phyloP scores from a whole-genome alignment of 2,329 filamentous ascomycete species.

The Ophiostoma montium region DNA sequence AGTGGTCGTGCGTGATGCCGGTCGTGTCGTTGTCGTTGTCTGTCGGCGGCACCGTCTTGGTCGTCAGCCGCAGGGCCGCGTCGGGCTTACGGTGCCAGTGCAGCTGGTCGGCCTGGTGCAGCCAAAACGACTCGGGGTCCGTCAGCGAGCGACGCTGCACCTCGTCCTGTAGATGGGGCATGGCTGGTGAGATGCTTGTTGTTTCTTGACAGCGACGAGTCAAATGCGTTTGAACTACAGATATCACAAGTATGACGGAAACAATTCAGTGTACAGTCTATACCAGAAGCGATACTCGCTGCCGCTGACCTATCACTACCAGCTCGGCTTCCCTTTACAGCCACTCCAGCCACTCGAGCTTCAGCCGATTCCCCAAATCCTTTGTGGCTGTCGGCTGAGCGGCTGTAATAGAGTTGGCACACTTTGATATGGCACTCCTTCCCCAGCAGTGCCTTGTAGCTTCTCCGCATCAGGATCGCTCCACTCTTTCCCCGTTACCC shows the following conservation, averaged over 20 bases:
- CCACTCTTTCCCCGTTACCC: conserved; percentile 10
- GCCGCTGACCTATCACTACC: too few species aligned
- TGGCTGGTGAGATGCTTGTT: too few species aligned
- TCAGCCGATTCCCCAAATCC: not conserved
- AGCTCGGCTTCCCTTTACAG: not conserved
- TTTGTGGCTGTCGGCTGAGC: conserved; percentile 4
- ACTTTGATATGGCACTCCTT: too few species aligned
- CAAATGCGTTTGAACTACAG: too few species aligned
- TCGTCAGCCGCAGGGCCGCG: conserved; percentile 41
- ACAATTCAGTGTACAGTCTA: too few species aligned
- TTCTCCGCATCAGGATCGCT: not conserved
- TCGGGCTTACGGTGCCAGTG: conserved; percentile 69
- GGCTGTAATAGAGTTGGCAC: not conserved
- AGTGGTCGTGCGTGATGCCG: conserved; percentile 53
- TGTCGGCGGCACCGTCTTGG: conserved; percentile 39
- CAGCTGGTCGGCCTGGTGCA: conserved; percentile 56
- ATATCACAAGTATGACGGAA: too few species aligned
- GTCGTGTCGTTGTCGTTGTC: conserved; percentile 23
- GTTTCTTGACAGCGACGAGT: too few species aligned
- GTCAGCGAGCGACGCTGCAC: conserved; percentile 43
- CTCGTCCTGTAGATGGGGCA: conserved; percentile 31
- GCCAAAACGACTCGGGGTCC: conserved; percentile 65
- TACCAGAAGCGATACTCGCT: too few species aligned
- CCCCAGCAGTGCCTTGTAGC: too few species aligned
- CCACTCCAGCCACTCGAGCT: not conserved